Evolutionary conservation across 192 early-diverging fungal species (phyloP), one percentile per base, ranked within the genome.

Genomic region (Backusella parvicylindrica): DNA sequence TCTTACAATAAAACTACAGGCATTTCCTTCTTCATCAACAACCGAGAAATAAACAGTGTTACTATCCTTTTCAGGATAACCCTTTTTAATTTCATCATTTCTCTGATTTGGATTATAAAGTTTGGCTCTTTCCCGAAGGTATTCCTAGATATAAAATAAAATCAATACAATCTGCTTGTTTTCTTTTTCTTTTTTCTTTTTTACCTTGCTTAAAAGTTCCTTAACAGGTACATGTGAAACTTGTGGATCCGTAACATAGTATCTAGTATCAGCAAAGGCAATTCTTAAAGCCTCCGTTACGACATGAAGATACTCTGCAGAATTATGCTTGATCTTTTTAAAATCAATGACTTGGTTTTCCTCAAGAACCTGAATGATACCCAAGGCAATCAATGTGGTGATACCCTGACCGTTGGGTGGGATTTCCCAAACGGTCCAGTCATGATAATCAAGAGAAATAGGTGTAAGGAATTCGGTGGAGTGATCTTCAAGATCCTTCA

Each of bases 21-120:
- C 94, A 76, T 94, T 94, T 40, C 94, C 94, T 53, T 92, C 86
- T 41, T 76, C 74, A 76, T 95, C 94, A 5, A 90, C 89, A 1
- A 92, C 90, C 5, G 86, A 85, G 72, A 95, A 90, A 74, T 92
- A 92, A 3, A 95, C 92, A 3, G 94, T 95, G 73, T 93, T 92
- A 21, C 86, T 82, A 6, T 84, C 83, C n/a, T 86, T 82, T 30
- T 83, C 77, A 38, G 93, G 92, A n/a, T 77, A 78, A 2, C 93
- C 92, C 32, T 84, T 84, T 35, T 76, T 60, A 38, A 88, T 76
- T 41, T 85, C 81, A n/a, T 68, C 78, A 11, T 86, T 83, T n/a
- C 89, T 86, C 11, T 75, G 73, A 9, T 50, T 38, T 13, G 85
- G 76, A 65, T 91, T 82, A 68, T 92, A 85, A 6, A 89, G 71